Evolutionary conservation across 2,329 filamentous ascomycete genomes (phyloP), one percentile per base, ranked within the genome.

Genomic region (Colletotrichum costaricense): DNA sequence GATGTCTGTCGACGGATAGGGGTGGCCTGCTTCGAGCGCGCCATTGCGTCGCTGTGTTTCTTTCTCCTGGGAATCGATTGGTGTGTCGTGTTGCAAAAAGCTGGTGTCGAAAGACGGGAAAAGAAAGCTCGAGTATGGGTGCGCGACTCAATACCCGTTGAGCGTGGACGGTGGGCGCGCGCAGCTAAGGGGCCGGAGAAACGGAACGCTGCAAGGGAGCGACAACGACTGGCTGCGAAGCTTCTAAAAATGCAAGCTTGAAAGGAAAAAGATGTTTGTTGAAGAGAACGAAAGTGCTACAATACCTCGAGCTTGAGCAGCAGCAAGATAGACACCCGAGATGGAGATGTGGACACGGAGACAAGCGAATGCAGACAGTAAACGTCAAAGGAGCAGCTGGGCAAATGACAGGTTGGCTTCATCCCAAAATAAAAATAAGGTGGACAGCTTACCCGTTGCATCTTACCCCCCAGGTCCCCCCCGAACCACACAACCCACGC

Each of bases 1-100:
- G 92, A 94, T 2, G 90, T 84, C 76, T 90, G 88, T 80, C 92
- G 90, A 81, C 90, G 89, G 71, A 93, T 83, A 11, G 93, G 91
- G 62, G 85, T 86, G 52, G 88, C 85, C 82, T 94, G 92, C 83
- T 95, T 95, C 68, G 88, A 89, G 78, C 93, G 90, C 73, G 92
- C 93, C 93, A 95, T 95, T 75, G 76, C 28, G 9, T 55, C 56
- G 52, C 26, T 19, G 9, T 22, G 8, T 35, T 11, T 12, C 9
- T 22, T 49, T 8, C 5, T 19, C 42, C 14, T 14, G 33, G 19
- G 14, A 35, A 11, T 55, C 52, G 14, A 14, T 35, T 46, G 19
- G 16, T 8, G 19, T 19, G 19, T 33, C 38, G 11, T 19, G 38
- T 59, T 33, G n/a, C 26, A 24, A n/a, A 12, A 12, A 35, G 19